Evolutionary conservation across 176 grass and related monocot species (phyloP).

Genomic region (Dendrocalamus sinicus): DNA sequence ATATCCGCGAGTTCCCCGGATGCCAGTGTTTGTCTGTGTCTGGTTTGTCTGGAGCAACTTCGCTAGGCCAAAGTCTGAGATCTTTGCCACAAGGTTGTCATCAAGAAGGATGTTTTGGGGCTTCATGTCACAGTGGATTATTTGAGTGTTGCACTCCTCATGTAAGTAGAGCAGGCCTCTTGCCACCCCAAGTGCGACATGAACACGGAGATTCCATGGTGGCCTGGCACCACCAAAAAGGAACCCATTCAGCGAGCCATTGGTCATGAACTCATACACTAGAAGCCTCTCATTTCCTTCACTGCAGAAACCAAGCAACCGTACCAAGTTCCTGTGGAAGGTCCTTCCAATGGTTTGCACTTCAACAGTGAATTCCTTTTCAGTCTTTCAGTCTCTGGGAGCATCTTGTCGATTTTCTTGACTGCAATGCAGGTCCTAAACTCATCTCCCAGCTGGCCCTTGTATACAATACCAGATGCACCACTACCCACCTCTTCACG

Average conservation of each 20-base stretch:
- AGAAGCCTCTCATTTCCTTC: conserved; percentile 24
- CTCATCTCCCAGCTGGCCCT: conserved; percentile 19
- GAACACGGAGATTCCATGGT: conserved; percentile 12
- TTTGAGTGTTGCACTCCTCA: conserved; percentile 46
- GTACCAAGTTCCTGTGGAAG: conserved; percentile 37
- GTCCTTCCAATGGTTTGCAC: conserved; percentile 41
- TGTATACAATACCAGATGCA: not conserved
- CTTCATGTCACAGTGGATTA: conserved; percentile 57
- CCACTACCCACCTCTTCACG: conserved; percentile 35
- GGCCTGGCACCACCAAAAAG: conserved; percentile 21
- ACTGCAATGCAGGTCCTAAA: conserved; percentile 28
- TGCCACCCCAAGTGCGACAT: conserved; percentile 33
- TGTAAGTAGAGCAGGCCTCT: conserved; percentile 38
- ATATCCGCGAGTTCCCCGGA: conserved; percentile 57
- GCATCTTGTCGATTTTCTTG: conserved; percentile 34
- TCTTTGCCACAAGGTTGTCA: conserved; percentile 49
- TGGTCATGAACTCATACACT: conserved; percentile 34
- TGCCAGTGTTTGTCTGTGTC: conserved; percentile 53
- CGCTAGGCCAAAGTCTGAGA: conserved; percentile 58
- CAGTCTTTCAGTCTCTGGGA: conserved; percentile 30
- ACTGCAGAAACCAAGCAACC: conserved; percentile 11
- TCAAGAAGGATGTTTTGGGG: conserved; percentile 55
- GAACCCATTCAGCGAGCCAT: conserved; percentile 18
- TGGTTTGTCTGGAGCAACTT: conserved; percentile 50
- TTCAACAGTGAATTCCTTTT: conserved; percentile 31